Percentiles rank a stretch among this genome's conserved stretches.
Conservation (phyloP, 148 eudicot genomes). For the Chenopodium berlandieri region DNA sequence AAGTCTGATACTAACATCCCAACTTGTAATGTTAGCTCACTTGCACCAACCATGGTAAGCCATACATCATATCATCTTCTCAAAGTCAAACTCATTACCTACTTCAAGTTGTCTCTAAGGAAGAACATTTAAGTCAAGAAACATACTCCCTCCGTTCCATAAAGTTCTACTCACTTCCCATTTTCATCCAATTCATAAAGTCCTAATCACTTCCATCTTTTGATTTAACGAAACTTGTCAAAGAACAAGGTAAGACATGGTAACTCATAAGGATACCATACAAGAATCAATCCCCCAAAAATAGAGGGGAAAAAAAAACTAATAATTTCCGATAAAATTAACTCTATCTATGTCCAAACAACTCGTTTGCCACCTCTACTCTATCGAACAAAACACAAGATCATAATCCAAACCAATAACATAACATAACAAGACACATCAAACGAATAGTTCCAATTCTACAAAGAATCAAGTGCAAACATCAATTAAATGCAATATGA, state of each 20-base stretch:
- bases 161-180: neutral
- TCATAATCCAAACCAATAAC: neutral
- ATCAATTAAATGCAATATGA: neutral
- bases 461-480: conserved; percentile 14
- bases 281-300: too few relatives aligned
- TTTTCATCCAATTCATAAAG: neutral
- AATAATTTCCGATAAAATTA: neutral
- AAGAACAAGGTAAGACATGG: neutral
- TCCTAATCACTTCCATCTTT: neutral
- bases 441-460: neutral
- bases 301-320: too few relatives aligned
- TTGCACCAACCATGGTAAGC: conserved; percentile 2
- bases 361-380: neutral
- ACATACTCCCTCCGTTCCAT: neutral
- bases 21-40: conserved; percentile 9
- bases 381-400: neutral
- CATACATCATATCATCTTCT: conserved; percentile 8
- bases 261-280: too few relatives aligned
- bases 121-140: too few relatives aligned
- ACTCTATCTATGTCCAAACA: neutral
- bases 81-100: conserved; percentile 13
- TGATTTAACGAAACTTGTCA: too few relatives aligned
- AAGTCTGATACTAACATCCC: conserved; percentile 3
- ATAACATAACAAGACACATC: too few relatives aligned
- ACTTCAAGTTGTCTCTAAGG: neutral